Percentiles rank a stretch among this genome's conserved stretches.
These are phyloP conservation scores for Fusarium drepaniforme DNA, from an alignment of 2,329 filamentous ascomycete genomes.

Conservation along the genomic window DNA sequence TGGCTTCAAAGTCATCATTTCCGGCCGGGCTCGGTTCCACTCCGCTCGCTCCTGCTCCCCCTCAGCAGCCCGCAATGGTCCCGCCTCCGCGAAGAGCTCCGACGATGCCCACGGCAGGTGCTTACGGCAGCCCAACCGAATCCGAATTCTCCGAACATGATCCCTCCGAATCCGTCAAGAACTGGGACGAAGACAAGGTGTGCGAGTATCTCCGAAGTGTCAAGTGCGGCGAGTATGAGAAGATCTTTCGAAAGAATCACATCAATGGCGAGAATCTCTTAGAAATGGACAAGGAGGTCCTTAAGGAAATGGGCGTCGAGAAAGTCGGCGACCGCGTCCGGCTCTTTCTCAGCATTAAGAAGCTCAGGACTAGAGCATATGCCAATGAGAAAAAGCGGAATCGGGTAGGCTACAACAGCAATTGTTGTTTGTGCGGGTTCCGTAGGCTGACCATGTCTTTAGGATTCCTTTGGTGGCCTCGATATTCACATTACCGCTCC, in stretches of 20 bases:
- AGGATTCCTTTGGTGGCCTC: conserved; percentile 88
- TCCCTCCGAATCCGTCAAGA: conserved; percentile 79
- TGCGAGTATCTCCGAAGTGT: conserved; percentile 92
- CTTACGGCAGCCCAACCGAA: conserved; percentile 86
- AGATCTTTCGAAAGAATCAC: conserved; percentile 89
- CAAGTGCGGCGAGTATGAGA: conserved; percentile 94
- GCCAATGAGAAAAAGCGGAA: conserved; percentile 86
- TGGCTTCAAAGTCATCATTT: conserved; percentile 81
- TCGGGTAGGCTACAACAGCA: conserved; percentile 70
- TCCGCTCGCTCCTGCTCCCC: conserved; percentile 59
- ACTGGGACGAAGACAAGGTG: conserved; percentile 93
- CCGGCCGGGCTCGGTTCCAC: conserved; percentile 64
- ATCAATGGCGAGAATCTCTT: conserved; percentile 98
- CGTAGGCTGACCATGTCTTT: conserved; percentile 17
- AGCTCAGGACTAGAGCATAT: conserved; percentile 81
- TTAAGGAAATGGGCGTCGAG: conserved; percentile 98
- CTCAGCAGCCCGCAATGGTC: conserved; percentile 63
- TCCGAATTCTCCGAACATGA: conserved; percentile 92
- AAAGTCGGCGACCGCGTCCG: conserved; percentile 97
- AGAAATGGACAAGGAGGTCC: conserved; percentile 95
- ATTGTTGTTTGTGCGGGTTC: background rate
- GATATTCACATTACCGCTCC: conserved; percentile 70
- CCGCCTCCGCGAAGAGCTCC: conserved; percentile 64
- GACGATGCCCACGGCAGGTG: conserved; percentile 60
- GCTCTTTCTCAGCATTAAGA: conserved; percentile 87